Conservation (phyloP, 345 rosid genomes). For the Bretschneidera sinensis region DNA sequence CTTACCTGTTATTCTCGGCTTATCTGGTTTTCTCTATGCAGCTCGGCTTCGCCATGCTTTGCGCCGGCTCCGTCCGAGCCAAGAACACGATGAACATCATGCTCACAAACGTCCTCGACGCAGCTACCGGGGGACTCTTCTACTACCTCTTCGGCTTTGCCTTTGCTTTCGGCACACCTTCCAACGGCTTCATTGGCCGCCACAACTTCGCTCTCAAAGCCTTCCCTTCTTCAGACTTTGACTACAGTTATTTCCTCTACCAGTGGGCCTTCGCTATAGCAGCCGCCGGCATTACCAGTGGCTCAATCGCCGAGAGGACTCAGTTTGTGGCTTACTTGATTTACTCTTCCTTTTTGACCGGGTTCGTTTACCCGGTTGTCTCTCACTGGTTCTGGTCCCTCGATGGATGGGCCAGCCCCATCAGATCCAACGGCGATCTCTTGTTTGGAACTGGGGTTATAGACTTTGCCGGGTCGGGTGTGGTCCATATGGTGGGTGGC, state of each 20-base stretch:
- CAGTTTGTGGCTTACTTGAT: slow-evolving; percentile 82
- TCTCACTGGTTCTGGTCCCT: slow-evolving; percentile 91
- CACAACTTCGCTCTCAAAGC: slow-evolving; percentile 58
- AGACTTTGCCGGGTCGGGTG: slow-evolving; percentile 77
- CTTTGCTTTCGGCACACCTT: slow-evolving; percentile 78
- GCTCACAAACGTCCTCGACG: slow-evolving; percentile 94
- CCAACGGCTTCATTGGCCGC: slow-evolving; percentile 74
- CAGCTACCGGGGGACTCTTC: slow-evolving; percentile 80
- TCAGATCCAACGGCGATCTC: slow-evolving; percentile 23
- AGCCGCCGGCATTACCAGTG: slow-evolving; percentile 92
- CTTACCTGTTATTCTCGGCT: slow-evolving; percentile 89
- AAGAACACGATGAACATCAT: slow-evolving; percentile 95
- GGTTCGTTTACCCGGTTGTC: slow-evolving; percentile 85
- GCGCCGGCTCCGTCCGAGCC: slow-evolving; percentile 93
- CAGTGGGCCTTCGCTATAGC: slow-evolving; percentile 98
- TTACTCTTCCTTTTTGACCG: slow-evolving; percentile 78
- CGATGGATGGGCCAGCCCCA: slow-evolving; percentile 87
- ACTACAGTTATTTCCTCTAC: slow-evolving; percentile 74
- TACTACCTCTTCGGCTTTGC: slow-evolving; percentile 92
- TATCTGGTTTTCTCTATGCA: slow-evolving; percentile 94
- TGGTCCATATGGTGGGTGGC: slow-evolving; percentile 78
- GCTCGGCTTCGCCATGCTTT: slow-evolving; percentile 92
- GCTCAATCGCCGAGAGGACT: slow-evolving; percentile 90
- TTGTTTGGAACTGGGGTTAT: slow-evolving; percentile 68
- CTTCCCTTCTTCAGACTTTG: background rate